Evolutionary conservation across 805 yeast species (phyloP).

Genomic region (Teunomyces gatunensis): DNA sequence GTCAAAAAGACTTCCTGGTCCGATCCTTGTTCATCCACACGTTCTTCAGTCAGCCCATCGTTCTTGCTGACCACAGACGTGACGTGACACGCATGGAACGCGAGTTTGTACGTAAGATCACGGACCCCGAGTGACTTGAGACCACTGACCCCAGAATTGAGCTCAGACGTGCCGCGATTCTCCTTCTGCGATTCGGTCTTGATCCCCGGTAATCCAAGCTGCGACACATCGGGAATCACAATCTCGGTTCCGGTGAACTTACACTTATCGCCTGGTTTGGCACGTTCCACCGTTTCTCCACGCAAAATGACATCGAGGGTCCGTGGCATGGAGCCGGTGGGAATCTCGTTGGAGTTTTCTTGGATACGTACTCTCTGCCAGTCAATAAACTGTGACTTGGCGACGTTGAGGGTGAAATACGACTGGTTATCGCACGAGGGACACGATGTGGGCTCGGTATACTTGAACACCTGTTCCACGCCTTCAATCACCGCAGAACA

Average conservation of each 20-base stretch:
- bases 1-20: conserved; percentile 77
- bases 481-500: conserved; percentile 85
- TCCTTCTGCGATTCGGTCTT: conserved; percentile 82
- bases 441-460: conserved; percentile 93
- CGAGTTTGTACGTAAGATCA: conserved; percentile 87
- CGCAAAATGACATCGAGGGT: conserved; percentile 88
- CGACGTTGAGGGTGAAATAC: conserved; percentile 78
- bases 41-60: conserved; percentile 13
- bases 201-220: conserved; percentile 91
- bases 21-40: conserved; percentile 9
- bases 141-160: conserved; percentile 86
- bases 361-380: conserved; percentile 97
- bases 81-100: conserved; percentile 90
- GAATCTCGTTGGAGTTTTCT: conserved; percentile 94
- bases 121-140: conserved; percentile 88
- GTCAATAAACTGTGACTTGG: conserved; percentile 85
- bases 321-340: conserved; percentile 98
- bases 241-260: conserved; percentile 92
- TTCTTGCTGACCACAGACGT: conserved; percentile 51
- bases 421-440: conserved; percentile 86
- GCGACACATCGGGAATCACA: conserved; percentile 92
- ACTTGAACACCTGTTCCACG: conserved; percentile 88
- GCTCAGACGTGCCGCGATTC: conserved; percentile 59
- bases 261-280: conserved; percentile 96
- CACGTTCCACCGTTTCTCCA: conserved; percentile 92